These are phyloP conservation scores for Raffaelea deltoideospora DNA, from an alignment of 2,329 filamentous ascomycete genomes.

Conservation along the genomic window DNA sequence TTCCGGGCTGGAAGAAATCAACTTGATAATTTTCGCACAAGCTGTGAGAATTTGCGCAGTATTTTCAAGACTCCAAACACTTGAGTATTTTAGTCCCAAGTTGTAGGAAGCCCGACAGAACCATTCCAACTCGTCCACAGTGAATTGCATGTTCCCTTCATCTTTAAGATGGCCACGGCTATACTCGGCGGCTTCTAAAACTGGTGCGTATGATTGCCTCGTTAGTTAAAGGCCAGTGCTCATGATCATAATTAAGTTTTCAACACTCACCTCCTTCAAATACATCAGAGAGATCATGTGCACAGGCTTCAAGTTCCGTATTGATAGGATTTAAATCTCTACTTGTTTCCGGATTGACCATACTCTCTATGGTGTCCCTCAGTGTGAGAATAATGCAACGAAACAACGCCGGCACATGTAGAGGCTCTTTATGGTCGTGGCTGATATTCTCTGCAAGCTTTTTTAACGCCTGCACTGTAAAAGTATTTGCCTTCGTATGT, in stretches of 20 bases:
- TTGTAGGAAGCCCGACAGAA: conserved; percentile 76
- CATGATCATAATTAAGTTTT: neutral
- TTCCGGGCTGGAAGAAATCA: conserved; percentile 32
- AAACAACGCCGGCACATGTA: conserved; percentile 49
- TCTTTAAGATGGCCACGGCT: conserved; percentile 13
- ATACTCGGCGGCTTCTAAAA: conserved; percentile 22
- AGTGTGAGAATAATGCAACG: conserved; percentile 42
- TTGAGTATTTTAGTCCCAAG: conserved; percentile 46
- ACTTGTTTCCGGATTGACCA: conserved; percentile 1
- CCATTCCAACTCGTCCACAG: conserved; percentile 58
- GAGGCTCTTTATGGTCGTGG: conserved; percentile 25
- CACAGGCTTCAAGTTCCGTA: neutral
- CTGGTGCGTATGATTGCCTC: conserved; percentile 1
- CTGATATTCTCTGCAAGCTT: conserved; percentile 42
- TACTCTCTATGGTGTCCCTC: conserved; percentile 23
- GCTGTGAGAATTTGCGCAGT: conserved; percentile 40
- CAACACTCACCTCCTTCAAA: conserved; percentile 30
- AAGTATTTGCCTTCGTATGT: conserved; percentile 41
- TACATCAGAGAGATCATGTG: conserved; percentile 13
- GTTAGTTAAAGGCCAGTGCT: neutral
- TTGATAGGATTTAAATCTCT: conserved; percentile 1
- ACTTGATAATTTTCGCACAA: conserved; percentile 35
- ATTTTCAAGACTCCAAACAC: conserved; percentile 34
- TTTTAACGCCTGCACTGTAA: conserved; percentile 44
- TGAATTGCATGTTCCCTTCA: conserved; percentile 36